A percentile compares a stretch with the other conserved stretches of the same genome.
phyloP scores from a whole-genome alignment of 345 rosid species.

The Raphanus sativus region DNA sequence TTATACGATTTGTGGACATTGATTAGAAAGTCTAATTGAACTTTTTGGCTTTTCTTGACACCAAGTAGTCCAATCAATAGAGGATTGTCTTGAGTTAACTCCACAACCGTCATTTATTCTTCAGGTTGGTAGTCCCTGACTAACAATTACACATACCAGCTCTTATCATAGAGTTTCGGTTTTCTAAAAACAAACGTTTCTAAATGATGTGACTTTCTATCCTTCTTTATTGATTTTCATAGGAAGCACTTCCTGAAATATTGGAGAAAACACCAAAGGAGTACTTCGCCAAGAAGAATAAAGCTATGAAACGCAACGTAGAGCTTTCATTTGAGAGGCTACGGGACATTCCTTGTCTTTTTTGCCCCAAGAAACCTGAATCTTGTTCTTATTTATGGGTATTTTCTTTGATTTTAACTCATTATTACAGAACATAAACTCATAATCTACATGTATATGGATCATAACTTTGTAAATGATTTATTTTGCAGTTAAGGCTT shows the following conservation, averaged over 20 bases:
- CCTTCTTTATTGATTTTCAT: background rate
- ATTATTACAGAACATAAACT: background rate
- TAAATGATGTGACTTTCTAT: background rate
- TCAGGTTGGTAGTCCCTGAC: background rate
- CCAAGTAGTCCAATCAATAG: background rate
- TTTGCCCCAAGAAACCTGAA: background rate
- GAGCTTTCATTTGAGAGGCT: background rate
- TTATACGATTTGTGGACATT: background rate
- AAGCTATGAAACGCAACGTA: background rate
- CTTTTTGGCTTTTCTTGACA: background rate
- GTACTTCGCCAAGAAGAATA: background rate
- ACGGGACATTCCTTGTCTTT: background rate
- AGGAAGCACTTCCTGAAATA: conserved; percentile 3
- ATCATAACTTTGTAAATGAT: background rate
- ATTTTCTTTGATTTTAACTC: background rate
- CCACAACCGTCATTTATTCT: background rate
- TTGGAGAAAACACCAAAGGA: conserved; percentile 1
- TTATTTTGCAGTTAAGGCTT: conserved; percentile 48
- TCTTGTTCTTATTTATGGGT: conserved; percentile 65
- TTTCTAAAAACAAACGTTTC: background rate
- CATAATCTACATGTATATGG: background rate
- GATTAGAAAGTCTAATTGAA: background rate
- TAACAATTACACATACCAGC: background rate
- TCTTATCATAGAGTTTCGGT: background rate
- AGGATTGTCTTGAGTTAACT: background rate